Percentiles rank a stretch among this genome's conserved stretches.
These are phyloP conservation scores for Domatiomyces catenatus DNA, from an alignment of 2,329 filamentous ascomycete genomes.

Conservation along the genomic window DNA sequence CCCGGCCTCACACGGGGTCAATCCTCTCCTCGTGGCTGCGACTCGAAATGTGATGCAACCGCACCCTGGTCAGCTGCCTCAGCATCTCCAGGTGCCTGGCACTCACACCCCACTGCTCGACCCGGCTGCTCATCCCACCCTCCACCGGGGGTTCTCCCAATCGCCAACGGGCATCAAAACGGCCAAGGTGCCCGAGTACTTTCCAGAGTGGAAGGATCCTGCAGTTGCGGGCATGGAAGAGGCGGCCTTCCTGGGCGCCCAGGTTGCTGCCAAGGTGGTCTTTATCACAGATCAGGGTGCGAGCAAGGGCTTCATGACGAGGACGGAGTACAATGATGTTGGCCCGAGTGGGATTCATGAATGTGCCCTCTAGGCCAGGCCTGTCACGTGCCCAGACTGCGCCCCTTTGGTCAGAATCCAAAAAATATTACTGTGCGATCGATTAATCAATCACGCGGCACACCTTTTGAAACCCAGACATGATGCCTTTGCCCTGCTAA, in stretches of 20 bases:
- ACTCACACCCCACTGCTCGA: constrained; percentile 19
- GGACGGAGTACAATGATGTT: constrained; percentile 52
- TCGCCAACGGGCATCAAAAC: constrained; percentile 75
- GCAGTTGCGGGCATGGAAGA: constrained; percentile 51
- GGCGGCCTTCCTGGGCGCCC: constrained; percentile 69
- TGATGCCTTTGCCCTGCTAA: too few relatives aligned
- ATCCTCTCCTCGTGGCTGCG: constrained; percentile 81
- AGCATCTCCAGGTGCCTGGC: constrained; percentile 27
- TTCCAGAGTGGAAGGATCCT: constrained; percentile 78
- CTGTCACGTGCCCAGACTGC: background rate
- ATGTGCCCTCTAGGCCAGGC: constrained; percentile 24
- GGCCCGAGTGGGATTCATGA: constrained; percentile 51
- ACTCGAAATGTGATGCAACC: constrained; percentile 36
- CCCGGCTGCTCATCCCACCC: constrained; percentile 27
- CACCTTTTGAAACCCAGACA: too few relatives aligned
- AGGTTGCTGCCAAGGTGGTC: constrained; percentile 65
- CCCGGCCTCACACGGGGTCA: constrained; percentile 50
- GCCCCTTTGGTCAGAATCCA: background rate
- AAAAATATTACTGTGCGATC: too few relatives aligned
- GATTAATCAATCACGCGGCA: too few relatives aligned
- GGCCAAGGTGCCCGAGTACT: constrained; percentile 64
- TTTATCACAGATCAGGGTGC: constrained; percentile 54
- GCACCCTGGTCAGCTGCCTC: constrained; percentile 14
- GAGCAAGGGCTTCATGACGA: constrained; percentile 53
- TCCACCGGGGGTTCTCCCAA: constrained; percentile 49